These are phyloP conservation scores for Ascochyta lentis DNA, from an alignment of 2,329 filamentous ascomycete species.

Conservation along the genomic window DNA sequence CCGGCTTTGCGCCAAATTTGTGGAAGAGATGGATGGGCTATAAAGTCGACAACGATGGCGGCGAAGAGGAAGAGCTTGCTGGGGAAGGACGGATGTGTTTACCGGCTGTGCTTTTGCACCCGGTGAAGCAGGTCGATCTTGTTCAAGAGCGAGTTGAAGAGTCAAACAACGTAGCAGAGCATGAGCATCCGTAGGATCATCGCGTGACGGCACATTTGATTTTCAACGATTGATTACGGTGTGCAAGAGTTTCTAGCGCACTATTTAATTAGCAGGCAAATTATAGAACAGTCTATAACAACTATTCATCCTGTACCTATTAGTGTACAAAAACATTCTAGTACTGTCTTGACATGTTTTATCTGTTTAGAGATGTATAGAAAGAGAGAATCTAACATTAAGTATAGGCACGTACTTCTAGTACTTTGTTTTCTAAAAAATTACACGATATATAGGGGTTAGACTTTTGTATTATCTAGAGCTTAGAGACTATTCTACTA, in stretches of 20 bases:
- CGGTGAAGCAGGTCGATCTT: constrained; percentile 59
- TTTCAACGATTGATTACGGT: constrained; percentile 4
- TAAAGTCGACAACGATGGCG: constrained; percentile 59
- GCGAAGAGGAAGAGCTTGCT: constrained; percentile 51
- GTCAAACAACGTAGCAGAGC: not conserved
- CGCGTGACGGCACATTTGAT: not conserved
- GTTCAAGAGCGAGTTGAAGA: constrained; percentile 50
- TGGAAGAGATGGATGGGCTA: constrained; percentile 65
- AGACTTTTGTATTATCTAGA: too few species aligned
- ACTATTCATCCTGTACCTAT: too few species aligned
- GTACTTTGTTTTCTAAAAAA: too few species aligned
- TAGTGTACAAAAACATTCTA: too few species aligned
- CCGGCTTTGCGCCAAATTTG: constrained; percentile 59
- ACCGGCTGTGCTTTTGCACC: constrained; percentile 57
- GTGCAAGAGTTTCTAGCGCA: constrained; percentile 1
- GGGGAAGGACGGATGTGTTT: constrained; percentile 59
- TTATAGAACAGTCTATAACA: too few species aligned
- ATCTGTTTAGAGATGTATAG: too few species aligned
- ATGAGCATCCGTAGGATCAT: constrained; percentile 2
- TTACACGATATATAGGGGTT: too few species aligned
- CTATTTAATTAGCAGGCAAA: not conserved
- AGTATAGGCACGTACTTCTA: too few species aligned
- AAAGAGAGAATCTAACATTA: too few species aligned
- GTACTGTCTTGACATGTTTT: too few species aligned
- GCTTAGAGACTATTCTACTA: too few species aligned